Conservation (phyloP, 1,284 basidiomycete species). For the Coniferiporia weirii region DNA sequence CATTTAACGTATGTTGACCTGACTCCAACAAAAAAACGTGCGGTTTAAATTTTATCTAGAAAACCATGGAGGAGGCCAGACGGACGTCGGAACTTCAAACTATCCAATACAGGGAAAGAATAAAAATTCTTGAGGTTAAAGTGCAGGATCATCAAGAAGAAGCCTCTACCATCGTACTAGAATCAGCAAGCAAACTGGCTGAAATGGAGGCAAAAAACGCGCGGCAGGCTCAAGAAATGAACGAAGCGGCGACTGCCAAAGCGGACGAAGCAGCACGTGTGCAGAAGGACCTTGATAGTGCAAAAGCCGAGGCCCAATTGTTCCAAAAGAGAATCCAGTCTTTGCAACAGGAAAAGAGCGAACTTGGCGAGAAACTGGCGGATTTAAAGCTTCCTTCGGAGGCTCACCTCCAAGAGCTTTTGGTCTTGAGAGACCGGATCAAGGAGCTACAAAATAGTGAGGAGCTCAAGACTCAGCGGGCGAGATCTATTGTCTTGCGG, state of each 20-base stretch:
- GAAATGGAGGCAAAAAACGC: background rate
- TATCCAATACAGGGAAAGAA: background rate
- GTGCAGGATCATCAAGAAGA: slow-evolving; percentile 1
- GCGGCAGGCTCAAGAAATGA: background rate
- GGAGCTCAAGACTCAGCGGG: slow-evolving; percentile 22
- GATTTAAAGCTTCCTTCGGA: slow-evolving; percentile 5
- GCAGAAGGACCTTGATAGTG: background rate
- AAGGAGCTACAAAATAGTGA: slow-evolving; percentile 16
- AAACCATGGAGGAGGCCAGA: slow-evolving; percentile 4
- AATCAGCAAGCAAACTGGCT: background rate
- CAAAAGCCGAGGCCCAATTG: background rate
- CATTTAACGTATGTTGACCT: slow-evolving; percentile 1
- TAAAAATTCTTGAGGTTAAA: background rate
- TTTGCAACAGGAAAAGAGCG: slow-evolving; percentile 1
- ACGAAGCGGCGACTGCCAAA: background rate
- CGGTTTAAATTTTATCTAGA: slow-evolving; percentile 4
- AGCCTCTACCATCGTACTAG: background rate
- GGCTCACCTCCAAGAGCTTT: slow-evolving; percentile 5
- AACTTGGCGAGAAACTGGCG: slow-evolving; percentile 3
- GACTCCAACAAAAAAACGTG: background rate
- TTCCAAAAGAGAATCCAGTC: background rate
- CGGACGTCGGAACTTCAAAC: background rate
- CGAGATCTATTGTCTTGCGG: slow-evolving; percentile 30
- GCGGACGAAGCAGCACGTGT: background rate
- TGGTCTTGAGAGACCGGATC: slow-evolving; percentile 22